phyloP scores from a whole-genome alignment of 108 stramenopile genomes.

The Ochromonas danica region DNA sequence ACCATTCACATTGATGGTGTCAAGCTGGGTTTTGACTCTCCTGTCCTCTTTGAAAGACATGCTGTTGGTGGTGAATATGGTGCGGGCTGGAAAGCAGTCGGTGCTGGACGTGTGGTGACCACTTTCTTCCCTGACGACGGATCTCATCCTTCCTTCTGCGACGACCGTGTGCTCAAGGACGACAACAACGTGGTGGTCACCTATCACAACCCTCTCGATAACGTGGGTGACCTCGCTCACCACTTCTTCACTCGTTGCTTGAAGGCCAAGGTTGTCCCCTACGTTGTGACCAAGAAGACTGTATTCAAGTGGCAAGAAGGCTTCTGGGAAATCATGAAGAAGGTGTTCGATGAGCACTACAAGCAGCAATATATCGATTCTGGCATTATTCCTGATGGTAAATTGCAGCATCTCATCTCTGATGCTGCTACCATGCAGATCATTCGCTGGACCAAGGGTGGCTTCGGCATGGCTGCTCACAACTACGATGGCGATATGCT shows the following conservation, averaged over 20 bases:
- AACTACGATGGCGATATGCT: constrained; percentile 93
- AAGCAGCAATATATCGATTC: constrained; percentile 69
- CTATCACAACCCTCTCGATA: constrained; percentile 96
- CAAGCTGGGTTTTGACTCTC: constrained; percentile 89
- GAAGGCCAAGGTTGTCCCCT: constrained; percentile 81
- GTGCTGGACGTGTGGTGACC: constrained; percentile 80
- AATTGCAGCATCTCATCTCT: constrained; percentile 86
- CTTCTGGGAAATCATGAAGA: constrained; percentile 89
- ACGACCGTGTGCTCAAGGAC: constrained; percentile 86
- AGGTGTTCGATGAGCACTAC: constrained; percentile 85
- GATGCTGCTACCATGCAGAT: constrained; percentile 95
- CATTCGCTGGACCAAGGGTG: constrained; percentile 83
- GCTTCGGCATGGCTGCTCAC: constrained; percentile 94
- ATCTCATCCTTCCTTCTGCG: constrained; percentile 67
- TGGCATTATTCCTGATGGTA: constrained; percentile 83
- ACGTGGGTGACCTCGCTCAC: constrained; percentile 83
- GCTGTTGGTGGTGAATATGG: constrained; percentile 96
- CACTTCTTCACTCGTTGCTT: constrained; percentile 86
- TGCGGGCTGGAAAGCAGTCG: constrained; percentile 84
- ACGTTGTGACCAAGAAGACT: constrained; percentile 96
- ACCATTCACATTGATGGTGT: constrained; percentile 97
- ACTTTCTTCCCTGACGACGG: constrained; percentile 80
- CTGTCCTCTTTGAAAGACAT: constrained; percentile 91
- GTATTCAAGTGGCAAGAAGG: constrained; percentile 99
- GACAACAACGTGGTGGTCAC: constrained; percentile 87